Conservation (phyloP, 2,329 filamentous ascomycete species). For the Samsoniella hepiali region DNA sequence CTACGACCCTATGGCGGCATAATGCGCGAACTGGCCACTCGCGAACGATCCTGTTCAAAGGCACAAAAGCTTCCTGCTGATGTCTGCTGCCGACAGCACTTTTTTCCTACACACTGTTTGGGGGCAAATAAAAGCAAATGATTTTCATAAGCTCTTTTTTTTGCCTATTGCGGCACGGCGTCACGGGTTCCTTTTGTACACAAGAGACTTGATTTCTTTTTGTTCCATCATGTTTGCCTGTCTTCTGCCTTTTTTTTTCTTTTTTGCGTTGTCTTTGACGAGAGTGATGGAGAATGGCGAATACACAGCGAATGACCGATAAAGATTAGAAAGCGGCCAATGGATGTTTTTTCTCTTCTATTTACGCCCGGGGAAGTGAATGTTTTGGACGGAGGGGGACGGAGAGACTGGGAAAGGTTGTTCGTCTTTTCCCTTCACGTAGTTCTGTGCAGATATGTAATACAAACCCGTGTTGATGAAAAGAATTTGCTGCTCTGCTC, state of each 20-base stretch:
- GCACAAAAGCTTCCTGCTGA: constrained; percentile 1
- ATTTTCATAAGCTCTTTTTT: background rate
- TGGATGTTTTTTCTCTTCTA: background rate
- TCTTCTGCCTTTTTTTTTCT: background rate
- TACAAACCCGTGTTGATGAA: background rate
- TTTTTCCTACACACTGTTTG: background rate
- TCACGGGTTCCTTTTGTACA: constrained; percentile 8
- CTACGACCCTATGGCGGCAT: constrained; percentile 2
- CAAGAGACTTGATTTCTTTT: background rate
- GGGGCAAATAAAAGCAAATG: background rate
- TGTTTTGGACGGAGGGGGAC: background rate
- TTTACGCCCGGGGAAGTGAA: background rate
- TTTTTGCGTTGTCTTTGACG: background rate
- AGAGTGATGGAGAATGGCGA: background rate
- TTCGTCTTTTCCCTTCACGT: background rate
- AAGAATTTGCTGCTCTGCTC: too few species aligned
- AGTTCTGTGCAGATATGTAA: background rate
- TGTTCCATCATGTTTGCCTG: background rate
- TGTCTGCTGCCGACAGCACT: background rate
- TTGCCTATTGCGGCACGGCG: constrained; percentile 4
- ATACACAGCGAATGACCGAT: background rate
- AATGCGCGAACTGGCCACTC: constrained; percentile 3
- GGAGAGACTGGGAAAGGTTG: background rate
- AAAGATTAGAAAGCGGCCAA: background rate
- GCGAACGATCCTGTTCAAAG: background rate